A percentile compares a stretch with the other conserved stretches of the same genome.
Conservation (phyloP, 108 stramenopile species). For the Cyclotella choctawhatcheeana region DNA sequence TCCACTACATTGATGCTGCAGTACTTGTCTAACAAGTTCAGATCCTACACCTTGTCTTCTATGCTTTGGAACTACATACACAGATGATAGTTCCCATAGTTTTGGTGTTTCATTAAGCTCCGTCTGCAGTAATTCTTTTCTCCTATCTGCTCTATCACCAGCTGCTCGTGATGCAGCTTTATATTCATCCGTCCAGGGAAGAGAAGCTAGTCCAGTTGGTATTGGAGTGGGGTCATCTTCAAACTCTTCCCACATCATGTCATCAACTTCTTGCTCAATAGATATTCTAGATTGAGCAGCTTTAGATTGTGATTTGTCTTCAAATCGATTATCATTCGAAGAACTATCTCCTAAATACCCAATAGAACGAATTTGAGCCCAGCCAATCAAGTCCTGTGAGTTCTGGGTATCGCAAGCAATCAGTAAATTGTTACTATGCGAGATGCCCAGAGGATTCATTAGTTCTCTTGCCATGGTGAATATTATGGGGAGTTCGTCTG, state of each 20-base stretch:
- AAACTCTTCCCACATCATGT: conserved; percentile 57
- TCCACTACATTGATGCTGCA: conserved; percentile 14
- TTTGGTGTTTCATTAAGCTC: conserved; percentile 16
- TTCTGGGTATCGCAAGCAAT: conserved; percentile 34
- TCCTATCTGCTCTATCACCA: conserved; percentile 19
- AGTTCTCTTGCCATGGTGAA: conserved; percentile 46
- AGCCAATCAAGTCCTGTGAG: conserved; percentile 32
- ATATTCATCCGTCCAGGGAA: conserved; percentile 60
- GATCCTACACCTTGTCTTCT: conserved; percentile 38
- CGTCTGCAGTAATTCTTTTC: conserved; percentile 24
- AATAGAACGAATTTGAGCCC: conserved; percentile 52
- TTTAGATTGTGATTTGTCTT: neutral
- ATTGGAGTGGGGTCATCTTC: conserved; percentile 47
- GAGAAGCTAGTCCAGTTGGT: conserved; percentile 43
- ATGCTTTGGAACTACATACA: conserved; percentile 37
- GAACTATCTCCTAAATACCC: conserved; percentile 7
- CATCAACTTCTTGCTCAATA: conserved; percentile 47
- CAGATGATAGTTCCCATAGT: conserved; percentile 54
- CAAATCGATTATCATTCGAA: conserved; percentile 2
- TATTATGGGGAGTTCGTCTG: conserved; percentile 28
- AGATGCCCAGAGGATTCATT: conserved; percentile 54
- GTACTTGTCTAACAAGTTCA: conserved; percentile 33
- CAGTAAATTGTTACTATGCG: conserved; percentile 28
- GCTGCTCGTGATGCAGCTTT: conserved; percentile 17
- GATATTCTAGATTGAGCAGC: neutral